phyloP scores from a whole-genome alignment of 768 basidiomycete genomes.

The Neoboletus magnificus region DNA sequence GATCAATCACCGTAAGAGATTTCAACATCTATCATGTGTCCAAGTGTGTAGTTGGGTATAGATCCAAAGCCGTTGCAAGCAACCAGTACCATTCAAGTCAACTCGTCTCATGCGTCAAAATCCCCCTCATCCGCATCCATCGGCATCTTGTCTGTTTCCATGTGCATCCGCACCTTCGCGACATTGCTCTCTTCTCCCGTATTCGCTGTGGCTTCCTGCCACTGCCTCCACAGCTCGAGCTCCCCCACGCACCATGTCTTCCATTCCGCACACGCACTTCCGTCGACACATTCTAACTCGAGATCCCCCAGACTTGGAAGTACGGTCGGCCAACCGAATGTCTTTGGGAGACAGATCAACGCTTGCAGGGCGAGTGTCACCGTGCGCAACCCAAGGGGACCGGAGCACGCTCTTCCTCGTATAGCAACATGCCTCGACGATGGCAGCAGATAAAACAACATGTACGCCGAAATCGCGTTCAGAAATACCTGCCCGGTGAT shows the following conservation, averaged over 20 bases:
- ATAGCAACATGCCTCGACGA: constrained; percentile 5
- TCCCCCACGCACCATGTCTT: constrained; percentile 7
- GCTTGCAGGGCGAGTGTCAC: constrained; percentile 14
- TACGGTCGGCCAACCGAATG: constrained; percentile 5
- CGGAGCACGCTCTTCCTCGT: constrained; percentile 13
- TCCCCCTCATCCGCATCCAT: neutral
- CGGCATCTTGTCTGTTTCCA: neutral
- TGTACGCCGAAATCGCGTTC: constrained; percentile 11
- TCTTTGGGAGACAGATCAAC: constrained; percentile 2
- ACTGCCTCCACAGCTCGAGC: constrained; percentile 11
- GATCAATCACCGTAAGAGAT: neutral
- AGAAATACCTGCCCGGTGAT: constrained; percentile 10
- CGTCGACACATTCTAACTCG: constrained; percentile 12
- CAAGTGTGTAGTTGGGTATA: neutral
- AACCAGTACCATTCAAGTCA: too few relatives aligned
- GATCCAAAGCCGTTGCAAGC: neutral
- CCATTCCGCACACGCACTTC: constrained; percentile 1
- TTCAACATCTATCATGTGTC: neutral
- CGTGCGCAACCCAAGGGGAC: constrained; percentile 6
- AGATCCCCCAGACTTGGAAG: constrained; percentile 14
- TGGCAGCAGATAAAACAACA: constrained; percentile 17
- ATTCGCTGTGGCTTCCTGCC: neutral
- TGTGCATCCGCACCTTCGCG: neutral
- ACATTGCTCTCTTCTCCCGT: neutral
- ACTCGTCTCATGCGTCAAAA: neutral